These are phyloP conservation scores for Liquidambar formosana DNA, from an alignment of 164 flowering plant genomes.

Conservation along the genomic window DNA sequence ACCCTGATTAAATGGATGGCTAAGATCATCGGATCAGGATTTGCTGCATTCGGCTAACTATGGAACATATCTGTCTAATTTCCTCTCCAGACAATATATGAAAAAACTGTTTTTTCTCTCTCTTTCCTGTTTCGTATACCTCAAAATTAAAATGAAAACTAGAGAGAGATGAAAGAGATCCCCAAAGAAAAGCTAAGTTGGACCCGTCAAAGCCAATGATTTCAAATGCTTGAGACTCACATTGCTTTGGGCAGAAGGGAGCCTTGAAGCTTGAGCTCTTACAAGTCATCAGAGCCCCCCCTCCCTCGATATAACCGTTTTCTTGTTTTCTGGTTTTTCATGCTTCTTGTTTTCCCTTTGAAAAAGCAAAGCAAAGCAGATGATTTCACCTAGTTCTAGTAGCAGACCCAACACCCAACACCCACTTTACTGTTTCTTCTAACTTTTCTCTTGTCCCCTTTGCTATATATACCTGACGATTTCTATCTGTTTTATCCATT, in stretches of 20 bases:
- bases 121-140: not conserved
- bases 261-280: constrained; percentile 36
- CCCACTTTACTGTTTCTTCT: constrained; percentile 22
- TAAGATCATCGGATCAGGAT: too few species aligned
- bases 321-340: constrained; percentile 23
- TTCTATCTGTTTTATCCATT: constrained; percentile 10
- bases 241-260: constrained; percentile 26
- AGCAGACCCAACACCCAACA: not conserved
- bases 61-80: too few species aligned
- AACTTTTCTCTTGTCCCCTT: constrained; percentile 16
- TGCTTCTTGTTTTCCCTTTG: constrained; percentile 17
- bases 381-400: not conserved
- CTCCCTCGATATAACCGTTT: constrained; percentile 22
- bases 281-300: not conserved
- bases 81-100: too few species aligned
- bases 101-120: constrained; percentile 1
- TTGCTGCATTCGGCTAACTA: too few species aligned
- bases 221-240: constrained; percentile 27
- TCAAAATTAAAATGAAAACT: not conserved
- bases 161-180: not conserved
- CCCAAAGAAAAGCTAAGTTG: constrained; percentile 36
- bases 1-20: too few species aligned
- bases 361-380: constrained; percentile 31
- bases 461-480: constrained; percentile 27
- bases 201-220: constrained; percentile 56